phyloP scores from a whole-genome alignment of 2,329 filamentous ascomycete species.

The Anisogramma anomala region DNA sequence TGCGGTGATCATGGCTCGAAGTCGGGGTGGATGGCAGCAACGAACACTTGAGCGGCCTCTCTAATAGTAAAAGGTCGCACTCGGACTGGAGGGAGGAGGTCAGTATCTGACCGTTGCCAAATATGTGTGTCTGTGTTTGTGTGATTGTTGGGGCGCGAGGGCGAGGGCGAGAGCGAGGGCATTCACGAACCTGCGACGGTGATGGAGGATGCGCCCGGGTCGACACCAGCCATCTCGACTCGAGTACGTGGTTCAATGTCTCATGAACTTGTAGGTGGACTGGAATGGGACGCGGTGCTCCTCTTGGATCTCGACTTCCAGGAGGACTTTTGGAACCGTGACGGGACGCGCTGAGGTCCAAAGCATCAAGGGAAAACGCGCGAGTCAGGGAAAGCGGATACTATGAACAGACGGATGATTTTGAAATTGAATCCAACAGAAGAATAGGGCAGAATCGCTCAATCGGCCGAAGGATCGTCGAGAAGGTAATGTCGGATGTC shows the following conservation, averaged over 20 bases:
- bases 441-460: too few species aligned
- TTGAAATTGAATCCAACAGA: too few species aligned
- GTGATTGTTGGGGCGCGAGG: background rate
- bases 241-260: slow-evolving; percentile 1
- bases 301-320: background rate
- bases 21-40: background rate
- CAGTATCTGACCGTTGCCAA: slow-evolving; percentile 16
- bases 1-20: too few species aligned
- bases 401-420: too few species aligned
- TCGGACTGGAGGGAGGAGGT: slow-evolving; percentile 38
- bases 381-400: too few species aligned
- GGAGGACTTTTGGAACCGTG: too few species aligned
- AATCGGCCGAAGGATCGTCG: too few species aligned
- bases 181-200: slow-evolving; percentile 45
- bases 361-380: too few species aligned
- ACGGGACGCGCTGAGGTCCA: too few species aligned
- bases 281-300: background rate
- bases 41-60: slow-evolving; percentile 83
- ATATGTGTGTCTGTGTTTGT: background rate
- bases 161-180: background rate
- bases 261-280: slow-evolving; percentile 8
- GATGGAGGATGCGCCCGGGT: slow-evolving; percentile 46
- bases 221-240: slow-evolving; percentile 23
- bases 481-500: too few species aligned
- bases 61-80: slow-evolving; percentile 69